Base-by-base conservation (phyloP, 2,329 filamentous ascomycete species). In the Aspergillus udagawae region DNA sequence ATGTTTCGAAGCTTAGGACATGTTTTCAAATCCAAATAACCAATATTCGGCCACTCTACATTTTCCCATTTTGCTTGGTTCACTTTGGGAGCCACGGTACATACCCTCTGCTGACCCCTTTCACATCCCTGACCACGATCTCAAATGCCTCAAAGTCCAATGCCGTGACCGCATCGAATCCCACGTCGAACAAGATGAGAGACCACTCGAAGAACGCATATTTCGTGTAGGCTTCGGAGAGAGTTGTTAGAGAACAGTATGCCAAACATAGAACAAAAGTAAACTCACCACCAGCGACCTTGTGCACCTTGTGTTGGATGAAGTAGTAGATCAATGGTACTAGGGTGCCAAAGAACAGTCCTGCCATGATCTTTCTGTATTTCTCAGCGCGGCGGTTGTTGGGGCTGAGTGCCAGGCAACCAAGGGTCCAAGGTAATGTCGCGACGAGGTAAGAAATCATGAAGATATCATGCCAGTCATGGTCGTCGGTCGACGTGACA, bases 191-290 rank as follows among this genome's bases (percentile, higher is more conserved):
- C 65, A 99, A 80, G 70, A 99, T 92, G 60, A 99, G 82, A 23
- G 92, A 82, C 94, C 94, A 99, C 76, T 99, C 94, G 75, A 97
- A 97, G 77, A 99, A 97, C 62, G 94, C 89, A 75, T 99, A 99
- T 53, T 83, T 96, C 1, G 94, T 99, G 77, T 99, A 99, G 32
- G 94, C 94, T 97, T 56, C 10, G 32, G 51, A 17, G 12, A n/a
- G 52, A 32, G 21, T 28, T 23, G 21, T 54, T 41, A 58, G 44
- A 50, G 59, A 58, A 35, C 14, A 48, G 28, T 1, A 27, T 41
- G 25, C 32, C 17, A 49, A 20, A 17, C 7, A 25, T 12, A 9
- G 29, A 35, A 50, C 2, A 21, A 25, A 12, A 56, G 7, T 6
- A 49, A 51, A 67, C 87, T 75, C 80, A 97, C 93, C 94, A 82